Conservation (phyloP, 2,329 filamentous ascomycete genomes). For the Claviceps quebecensis region DNA sequence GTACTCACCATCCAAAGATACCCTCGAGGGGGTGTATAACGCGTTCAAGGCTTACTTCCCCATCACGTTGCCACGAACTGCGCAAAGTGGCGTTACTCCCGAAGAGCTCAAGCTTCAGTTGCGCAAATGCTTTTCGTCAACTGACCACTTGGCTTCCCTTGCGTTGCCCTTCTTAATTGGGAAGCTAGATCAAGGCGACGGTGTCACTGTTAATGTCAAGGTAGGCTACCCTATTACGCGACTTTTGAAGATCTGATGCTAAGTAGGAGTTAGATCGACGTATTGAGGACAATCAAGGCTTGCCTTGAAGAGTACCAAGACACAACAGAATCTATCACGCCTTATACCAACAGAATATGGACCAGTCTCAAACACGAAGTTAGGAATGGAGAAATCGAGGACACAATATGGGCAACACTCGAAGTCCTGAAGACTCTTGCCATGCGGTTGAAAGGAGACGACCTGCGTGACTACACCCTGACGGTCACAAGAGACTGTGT, state of each 20-base stretch:
- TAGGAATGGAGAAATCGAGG: constrained; percentile 44
- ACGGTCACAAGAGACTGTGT: constrained; percentile 38
- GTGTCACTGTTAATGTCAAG: constrained; percentile 44
- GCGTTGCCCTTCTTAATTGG: constrained; percentile 40
- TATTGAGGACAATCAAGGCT: constrained; percentile 39
- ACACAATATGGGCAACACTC: constrained; percentile 41
- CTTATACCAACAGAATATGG: constrained; percentile 39
- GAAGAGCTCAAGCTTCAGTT: constrained; percentile 41
- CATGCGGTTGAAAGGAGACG: constrained; percentile 27
- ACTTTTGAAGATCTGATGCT: constrained; percentile 1
- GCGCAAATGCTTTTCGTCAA: constrained; percentile 39
- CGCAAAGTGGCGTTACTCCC: constrained; percentile 38
- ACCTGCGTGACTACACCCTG: constrained; percentile 31
- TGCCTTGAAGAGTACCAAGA: constrained; percentile 36
- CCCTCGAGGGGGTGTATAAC: constrained; percentile 37
- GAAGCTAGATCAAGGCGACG: constrained; percentile 45
- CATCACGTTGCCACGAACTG: constrained; percentile 38
- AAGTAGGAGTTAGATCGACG: constrained; percentile 29
- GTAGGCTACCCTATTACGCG: constrained; percentile 13
- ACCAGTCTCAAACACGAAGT: constrained; percentile 49
- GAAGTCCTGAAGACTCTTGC: constrained; percentile 38
- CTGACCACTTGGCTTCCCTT: constrained; percentile 28
- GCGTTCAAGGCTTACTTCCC: constrained; percentile 47
- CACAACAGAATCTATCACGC: constrained; percentile 31
- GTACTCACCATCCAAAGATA: constrained; percentile 30